Conservation (phyloP, 345 rosid genomes). For the Eucalyptus urophylla region DNA sequence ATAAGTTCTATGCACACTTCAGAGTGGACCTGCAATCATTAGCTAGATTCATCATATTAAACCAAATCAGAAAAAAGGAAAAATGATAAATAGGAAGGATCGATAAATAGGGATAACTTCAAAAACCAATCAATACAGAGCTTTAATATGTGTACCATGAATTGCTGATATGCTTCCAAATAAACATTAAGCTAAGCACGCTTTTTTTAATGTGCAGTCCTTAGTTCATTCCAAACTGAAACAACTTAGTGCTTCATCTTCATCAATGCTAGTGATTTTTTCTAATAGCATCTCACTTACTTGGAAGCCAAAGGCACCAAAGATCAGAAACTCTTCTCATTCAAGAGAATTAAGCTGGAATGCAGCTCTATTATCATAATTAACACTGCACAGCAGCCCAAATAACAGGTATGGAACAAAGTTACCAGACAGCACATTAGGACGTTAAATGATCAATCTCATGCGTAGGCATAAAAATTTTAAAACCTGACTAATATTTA, state of each 20-base stretch:
- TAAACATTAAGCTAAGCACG: not conserved
- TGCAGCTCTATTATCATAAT: not conserved
- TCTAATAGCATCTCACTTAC: not conserved
- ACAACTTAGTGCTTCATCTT: not conserved
- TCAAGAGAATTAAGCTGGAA: not conserved
- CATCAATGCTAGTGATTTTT: not conserved
- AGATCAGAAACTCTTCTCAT: not conserved
- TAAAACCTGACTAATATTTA: not conserved
- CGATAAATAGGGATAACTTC: not conserved
- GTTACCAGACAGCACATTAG: not conserved
- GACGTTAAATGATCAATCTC: not conserved
- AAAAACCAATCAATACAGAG: not conserved
- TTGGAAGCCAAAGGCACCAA: not conserved
- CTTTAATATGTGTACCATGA: not conserved
- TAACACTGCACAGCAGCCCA: not conserved
- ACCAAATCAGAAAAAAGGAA: not conserved
- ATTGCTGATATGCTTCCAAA: not conserved
- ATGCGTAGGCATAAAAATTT: not conserved
- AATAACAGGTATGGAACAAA: not conserved
- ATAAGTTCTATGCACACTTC: constrained; percentile 48
- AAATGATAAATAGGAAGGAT: not conserved
- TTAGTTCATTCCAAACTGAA: not conserved
- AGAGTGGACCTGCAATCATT: constrained; percentile 50
- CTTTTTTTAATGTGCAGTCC: not conserved
- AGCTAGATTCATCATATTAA: not conserved